Base-by-base conservation (phyloP, 805 yeast genomes). In the Pichia membranifaciens region DNA sequence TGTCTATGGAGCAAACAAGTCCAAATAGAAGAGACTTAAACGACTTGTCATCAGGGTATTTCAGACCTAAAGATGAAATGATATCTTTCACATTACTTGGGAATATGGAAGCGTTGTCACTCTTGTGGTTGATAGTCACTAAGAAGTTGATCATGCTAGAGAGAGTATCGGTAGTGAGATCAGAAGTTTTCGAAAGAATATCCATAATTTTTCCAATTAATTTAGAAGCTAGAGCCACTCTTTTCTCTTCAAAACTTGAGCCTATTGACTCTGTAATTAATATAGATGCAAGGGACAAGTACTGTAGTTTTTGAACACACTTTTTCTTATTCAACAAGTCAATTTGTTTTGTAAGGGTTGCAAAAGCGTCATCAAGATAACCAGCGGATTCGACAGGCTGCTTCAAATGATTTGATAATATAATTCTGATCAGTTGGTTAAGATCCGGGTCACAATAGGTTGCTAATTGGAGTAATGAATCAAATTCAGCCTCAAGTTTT, bases 341-440 rank as follows among this genome's bases (percentile, higher is more conserved):
- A 17, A 46, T 38, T 9, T 41, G 28, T 25, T 40, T 28, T 8
- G 23, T 41, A 3, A 58, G n/a, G 7, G 45, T 31, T 3, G 43
- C 28, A 15, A 44, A 46, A 1, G 48, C 13, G 5, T 44, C 43
- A 4, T 33, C 17, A 4, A 68, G 32, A 44, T 62, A 73, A 3
- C 40, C 41, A 10, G 8, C 17, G 3, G 51, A 44, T 31, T 47
- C 43, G 7, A 45, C 44, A 9, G 55, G 44, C 50, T 76, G 78
- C 15, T 64, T 62, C 20, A 71, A 38, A 53, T 76, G 73, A 36
- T 69, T 64, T 0, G 34, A 41, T 71, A 79, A 71, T 1, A 79
- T 53, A 1, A 48, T 53, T 37, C 66, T 57, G 40, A 72, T 66
- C 4, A 78, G 58, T 0, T 53, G 43, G 5, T 44, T 42, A 3